Evolutionary conservation across 148 eudicot species (phyloP).

Genomic region (Diospyros lotus): DNA sequence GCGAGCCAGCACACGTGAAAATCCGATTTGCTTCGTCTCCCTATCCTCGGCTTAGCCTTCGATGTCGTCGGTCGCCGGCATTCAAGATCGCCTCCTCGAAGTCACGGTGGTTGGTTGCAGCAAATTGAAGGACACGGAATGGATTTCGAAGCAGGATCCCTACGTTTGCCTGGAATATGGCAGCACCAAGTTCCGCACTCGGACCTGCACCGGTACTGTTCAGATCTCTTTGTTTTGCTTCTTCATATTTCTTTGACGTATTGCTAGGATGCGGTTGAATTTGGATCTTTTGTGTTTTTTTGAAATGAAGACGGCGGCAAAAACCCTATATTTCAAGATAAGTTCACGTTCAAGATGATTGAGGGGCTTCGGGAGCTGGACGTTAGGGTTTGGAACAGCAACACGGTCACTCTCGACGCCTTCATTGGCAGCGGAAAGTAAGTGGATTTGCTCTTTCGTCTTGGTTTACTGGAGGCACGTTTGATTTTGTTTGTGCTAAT

Average conservation of each 20-base stretch:
- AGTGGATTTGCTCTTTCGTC: constrained; percentile 8
- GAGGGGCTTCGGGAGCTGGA: constrained; percentile 75
- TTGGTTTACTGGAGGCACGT: background rate
- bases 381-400: constrained; percentile 83
- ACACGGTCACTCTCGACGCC: constrained; percentile 65
- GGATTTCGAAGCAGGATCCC: constrained; percentile 90
- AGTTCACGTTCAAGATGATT: constrained; percentile 64
- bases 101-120: constrained; percentile 73
- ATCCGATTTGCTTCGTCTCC: no score
- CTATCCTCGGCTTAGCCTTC: background rate
- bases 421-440: constrained; percentile 96
- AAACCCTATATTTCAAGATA: constrained; percentile 87
- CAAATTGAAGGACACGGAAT: constrained; percentile 85
- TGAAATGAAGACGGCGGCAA: constrained; percentile 72
- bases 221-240: background rate
- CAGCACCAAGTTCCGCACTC: constrained; percentile 59
- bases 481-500: no score
- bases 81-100: constrained; percentile 74
- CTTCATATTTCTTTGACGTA: background rate
- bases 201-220: constrained; percentile 70
- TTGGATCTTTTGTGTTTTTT: background rate
- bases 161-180: constrained; percentile 77
- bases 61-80: constrained; percentile 44
- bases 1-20: no score
- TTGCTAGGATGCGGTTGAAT: background rate